Base-by-base conservation (phyloP, 2,329 filamentous ascomycete species). In the Lomentospora prolificans region DNA sequence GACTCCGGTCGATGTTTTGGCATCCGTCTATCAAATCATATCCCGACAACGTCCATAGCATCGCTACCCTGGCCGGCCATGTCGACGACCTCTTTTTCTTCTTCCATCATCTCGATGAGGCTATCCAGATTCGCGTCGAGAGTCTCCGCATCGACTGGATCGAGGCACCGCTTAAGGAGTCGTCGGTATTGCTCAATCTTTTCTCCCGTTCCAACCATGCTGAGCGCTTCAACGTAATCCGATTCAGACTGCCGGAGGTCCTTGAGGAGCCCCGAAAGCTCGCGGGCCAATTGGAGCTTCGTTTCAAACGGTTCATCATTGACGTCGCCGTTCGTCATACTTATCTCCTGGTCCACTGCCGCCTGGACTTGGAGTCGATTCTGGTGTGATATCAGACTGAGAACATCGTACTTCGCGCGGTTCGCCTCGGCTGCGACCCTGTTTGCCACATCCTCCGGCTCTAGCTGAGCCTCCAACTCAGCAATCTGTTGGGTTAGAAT, bases 141-240 rank as follows among this genome's bases (percentile, higher is more conserved):
- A 60, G 81, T 84, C 61, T 87, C 84, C 57, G 76, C 76, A 52
- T 87, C 85, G 61, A 81, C 77, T 14, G 84, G 77, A 25, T 85
- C 84, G 27, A 90, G 72, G 58, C 87, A 89, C 58, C 80, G 79
- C 58, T 80, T 81, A 30, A 90, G 80, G 28, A 90, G 75, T 56
- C 79, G 79, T 59, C 86, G 78, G 67, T 91, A 92, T 66, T 85
- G 82, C 61, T 85, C 84, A 60, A 87, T 87, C 65, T 84, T 84
- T 67, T 89, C 85, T 33, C 85, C 83, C 36, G 85, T 82, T 44
- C 87, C 87, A 9, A 87, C 84, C 59, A 84, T 78, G 48, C 80
- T 81, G 50, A 89, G 73, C 10, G 85, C 85, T 53, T 82, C 77
- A 41, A 88, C 81, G 59, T 90, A 89, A 58, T 87, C 84, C 12